These are phyloP conservation scores for Aspergillus tanneri DNA, from an alignment of 2,329 filamentous ascomycete species.

Conservation along the genomic window DNA sequence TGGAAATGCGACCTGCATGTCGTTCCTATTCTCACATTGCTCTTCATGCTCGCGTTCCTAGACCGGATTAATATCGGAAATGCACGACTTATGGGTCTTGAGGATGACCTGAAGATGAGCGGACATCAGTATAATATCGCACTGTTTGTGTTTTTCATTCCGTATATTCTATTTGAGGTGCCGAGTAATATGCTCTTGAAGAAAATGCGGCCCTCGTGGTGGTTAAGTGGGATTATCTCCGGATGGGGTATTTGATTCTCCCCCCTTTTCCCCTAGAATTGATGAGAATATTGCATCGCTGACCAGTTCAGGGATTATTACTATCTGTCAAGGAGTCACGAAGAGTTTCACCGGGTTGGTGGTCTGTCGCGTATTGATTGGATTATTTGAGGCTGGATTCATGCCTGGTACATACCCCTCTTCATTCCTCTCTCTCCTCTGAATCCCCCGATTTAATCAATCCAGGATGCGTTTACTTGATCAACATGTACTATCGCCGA, in stretches of 20 bases:
- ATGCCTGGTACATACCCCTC: slow-evolving; percentile 31
- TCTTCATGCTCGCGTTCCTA: slow-evolving; percentile 49
- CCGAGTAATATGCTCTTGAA: slow-evolving; percentile 51
- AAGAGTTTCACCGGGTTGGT: slow-evolving; percentile 41
- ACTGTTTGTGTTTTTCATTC: slow-evolving; percentile 48
- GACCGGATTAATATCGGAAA: slow-evolving; percentile 53
- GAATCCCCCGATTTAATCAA: background rate
- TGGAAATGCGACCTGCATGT: slow-evolving; percentile 51
- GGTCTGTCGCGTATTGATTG: slow-evolving; percentile 37
- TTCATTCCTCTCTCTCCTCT: background rate
- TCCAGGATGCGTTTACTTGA: slow-evolving; percentile 34
- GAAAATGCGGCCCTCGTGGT: slow-evolving; percentile 42
- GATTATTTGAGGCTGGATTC: slow-evolving; percentile 40
- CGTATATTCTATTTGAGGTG: slow-evolving; percentile 48
- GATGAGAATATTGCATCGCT: no score
- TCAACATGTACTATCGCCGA: slow-evolving; percentile 41
- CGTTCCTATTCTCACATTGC: slow-evolving; percentile 48
- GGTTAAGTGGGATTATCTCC: slow-evolving; percentile 46
- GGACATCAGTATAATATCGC: slow-evolving; percentile 45
- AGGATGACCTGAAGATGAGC: slow-evolving; percentile 45
- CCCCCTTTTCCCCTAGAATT: background rate
- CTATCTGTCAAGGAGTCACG: slow-evolving; percentile 46
- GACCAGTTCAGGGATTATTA: slow-evolving; percentile 40
- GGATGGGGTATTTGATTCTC: slow-evolving; percentile 34
- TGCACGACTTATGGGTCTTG: slow-evolving; percentile 47